phyloP scores from a whole-genome alignment of 495 filamentous ascomycete species.

The Penicillium ochrochloron region DNA sequence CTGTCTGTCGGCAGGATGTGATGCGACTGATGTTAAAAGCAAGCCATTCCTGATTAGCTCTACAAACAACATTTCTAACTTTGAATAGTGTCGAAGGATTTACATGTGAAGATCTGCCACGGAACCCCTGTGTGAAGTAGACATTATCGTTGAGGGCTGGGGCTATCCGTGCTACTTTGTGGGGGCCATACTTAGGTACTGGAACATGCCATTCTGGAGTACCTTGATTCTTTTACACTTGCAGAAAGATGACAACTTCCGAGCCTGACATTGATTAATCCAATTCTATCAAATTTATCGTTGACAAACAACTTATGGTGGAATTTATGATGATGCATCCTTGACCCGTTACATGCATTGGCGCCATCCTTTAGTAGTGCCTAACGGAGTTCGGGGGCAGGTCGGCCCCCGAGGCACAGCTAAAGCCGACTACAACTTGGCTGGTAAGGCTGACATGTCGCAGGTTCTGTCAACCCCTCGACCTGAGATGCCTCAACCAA shows the following conservation, averaged over 20 bases:
- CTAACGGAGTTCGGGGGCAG: background rate
- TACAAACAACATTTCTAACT: background rate
- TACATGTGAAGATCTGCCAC: slow-evolving; percentile 10
- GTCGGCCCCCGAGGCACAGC: background rate
- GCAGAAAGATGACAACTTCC: background rate
- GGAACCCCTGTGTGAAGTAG: slow-evolving; percentile 2
- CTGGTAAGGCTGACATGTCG: background rate
- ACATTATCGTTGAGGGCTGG: background rate
- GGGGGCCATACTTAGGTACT: background rate
- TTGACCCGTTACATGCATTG: background rate
- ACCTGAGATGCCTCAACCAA: background rate
- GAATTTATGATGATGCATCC: no score
- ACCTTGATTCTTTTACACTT: background rate
- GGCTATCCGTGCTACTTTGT: background rate
- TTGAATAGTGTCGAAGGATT: slow-evolving; percentile 12
- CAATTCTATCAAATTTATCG: background rate
- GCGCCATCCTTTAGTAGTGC: background rate
- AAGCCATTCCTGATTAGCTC: background rate
- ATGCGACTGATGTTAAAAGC: slow-evolving; percentile 9
- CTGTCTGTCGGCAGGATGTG: slow-evolving; percentile 10
- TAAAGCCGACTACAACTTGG: background rate
- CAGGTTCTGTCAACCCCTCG: background rate
- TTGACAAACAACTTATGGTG: background rate
- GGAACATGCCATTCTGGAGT: background rate
- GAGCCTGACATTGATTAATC: background rate